Base-by-base conservation (phyloP, 257 asterid genomes). In the Perilla frutescens region DNA sequence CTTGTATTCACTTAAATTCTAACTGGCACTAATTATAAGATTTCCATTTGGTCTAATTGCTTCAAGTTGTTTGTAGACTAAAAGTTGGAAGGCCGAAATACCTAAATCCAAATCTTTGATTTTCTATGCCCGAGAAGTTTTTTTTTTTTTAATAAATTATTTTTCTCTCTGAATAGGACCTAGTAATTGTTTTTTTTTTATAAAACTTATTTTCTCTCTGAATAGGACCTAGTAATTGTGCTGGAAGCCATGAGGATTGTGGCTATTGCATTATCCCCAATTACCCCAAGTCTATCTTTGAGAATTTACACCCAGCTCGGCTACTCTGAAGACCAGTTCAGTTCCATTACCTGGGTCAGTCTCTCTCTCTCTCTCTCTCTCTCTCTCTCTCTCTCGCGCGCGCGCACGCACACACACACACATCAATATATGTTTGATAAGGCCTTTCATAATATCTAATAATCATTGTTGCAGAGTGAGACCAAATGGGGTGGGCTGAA, bases 401-500 rank as follows among this genome's bases (percentile, higher is more conserved):
- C n/a, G n/a, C n/a, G n/a, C n/a, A n/a, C n/a, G n/a, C n/a, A n/a
- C n/a, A 1, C 32, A 61, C 29, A 4, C 34, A 8, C 68, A n/a
- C 49, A 26, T 20, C 63, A 14, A 12, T n/a, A 2, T 20, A 20
- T 34, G 49, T 12, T 76, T 54, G 58, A 56, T n/a, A 32, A 32
- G 67, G 67, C 56, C 73, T 77, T 68, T 44, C 44, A 37, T 71
- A 72, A 71, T 60, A 14, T 81, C 7, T 61, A 13, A 15, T 15
- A 64, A 65, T 47, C 62, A 55, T 58, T 81, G 41, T 77, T 72
- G 80, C 96, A 91, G 98, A 79, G 79, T 58, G 96, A 91, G 49
- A 84, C 97, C 5, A 88, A 73, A 51, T 93, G 98, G 97, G 98
- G 98, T 3, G 96, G 96, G 76, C 83, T 93, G 71, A 89, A 84